phyloP scores from a whole-genome alignment of 1,284 basidiomycete species.

The Malassezia slooffiae region DNA sequence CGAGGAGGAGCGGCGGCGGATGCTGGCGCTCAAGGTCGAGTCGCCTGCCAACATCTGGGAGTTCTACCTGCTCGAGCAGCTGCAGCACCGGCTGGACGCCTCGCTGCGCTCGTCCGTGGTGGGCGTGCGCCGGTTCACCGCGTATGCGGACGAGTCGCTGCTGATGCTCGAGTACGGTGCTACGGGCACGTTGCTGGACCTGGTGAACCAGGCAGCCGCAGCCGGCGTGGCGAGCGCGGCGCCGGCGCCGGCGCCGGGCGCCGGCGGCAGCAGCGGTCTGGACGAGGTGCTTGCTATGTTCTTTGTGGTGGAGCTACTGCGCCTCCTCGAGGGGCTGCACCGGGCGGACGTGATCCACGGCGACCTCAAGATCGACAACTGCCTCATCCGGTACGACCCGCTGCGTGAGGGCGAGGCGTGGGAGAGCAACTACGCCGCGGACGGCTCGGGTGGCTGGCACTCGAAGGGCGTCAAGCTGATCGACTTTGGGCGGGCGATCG shows the following conservation, averaged over 20 bases:
- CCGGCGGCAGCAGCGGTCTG: slow-evolving; percentile 49
- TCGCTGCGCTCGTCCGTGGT: slow-evolving; percentile 26
- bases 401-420: slow-evolving; percentile 61
- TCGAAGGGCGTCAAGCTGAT: slow-evolving; percentile 82
- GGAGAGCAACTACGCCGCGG: slow-evolving; percentile 62
- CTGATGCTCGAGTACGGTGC: slow-evolving; percentile 76
- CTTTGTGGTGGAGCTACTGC: slow-evolving; percentile 81
- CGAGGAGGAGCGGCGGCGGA: slow-evolving; percentile 52
- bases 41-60: slow-evolving; percentile 84
- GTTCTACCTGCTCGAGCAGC: slow-evolving; percentile 69
- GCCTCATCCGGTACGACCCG: slow-evolving; percentile 76
- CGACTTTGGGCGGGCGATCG: slow-evolving; percentile 90
- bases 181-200: slow-evolving; percentile 83
- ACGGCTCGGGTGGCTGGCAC: slow-evolving; percentile 71
- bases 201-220: slow-evolving; percentile 61
- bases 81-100: slow-evolving; percentile 51
- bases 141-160: slow-evolving; percentile 66
- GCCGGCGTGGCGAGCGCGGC: slow-evolving; percentile 53
- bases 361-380: slow-evolving; percentile 98
- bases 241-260: slow-evolving; percentile 54
- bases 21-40: slow-evolving; percentile 85
- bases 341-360: slow-evolving; percentile 77
- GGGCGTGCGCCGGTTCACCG: slow-evolving; percentile 28
- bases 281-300: slow-evolving; percentile 92
- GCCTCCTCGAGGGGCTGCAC: slow-evolving; percentile 73